Percentiles rank a stretch among this genome's conserved stretches.
Conservation (phyloP, 345 rosid species). For the Eutrema yunnanense region DNA sequence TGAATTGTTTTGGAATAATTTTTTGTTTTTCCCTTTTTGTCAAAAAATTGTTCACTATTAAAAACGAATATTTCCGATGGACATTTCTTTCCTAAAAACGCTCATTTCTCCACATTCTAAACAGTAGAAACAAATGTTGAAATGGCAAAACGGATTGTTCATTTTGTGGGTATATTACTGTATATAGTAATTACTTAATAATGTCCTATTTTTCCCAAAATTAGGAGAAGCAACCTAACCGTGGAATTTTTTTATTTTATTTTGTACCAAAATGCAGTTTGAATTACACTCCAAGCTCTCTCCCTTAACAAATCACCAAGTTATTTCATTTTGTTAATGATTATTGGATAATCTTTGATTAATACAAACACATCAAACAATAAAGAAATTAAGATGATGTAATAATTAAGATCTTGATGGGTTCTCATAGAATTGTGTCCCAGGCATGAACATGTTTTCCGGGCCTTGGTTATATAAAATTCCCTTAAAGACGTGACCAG, state of each 20-base stretch:
- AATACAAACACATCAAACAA: too few species aligned
- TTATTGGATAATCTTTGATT: background rate
- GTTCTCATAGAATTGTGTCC: background rate
- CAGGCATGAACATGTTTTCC: background rate
- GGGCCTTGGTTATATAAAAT: conserved; percentile 77
- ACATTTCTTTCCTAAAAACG: background rate
- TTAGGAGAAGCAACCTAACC: background rate
- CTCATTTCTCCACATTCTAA: background rate
- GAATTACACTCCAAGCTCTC: background rate
- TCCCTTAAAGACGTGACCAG: conserved; percentile 81
- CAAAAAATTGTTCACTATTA: background rate
- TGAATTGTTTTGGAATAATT: background rate
- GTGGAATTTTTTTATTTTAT: background rate
- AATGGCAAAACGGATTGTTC: background rate
- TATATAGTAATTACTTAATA: background rate
- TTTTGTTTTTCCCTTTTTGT: background rate
- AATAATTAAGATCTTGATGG: background rate
- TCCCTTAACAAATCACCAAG: background rate
- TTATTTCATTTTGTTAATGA: background rate
- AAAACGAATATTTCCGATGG: background rate
- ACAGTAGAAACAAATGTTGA: background rate
- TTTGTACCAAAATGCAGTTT: background rate
- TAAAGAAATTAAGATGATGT: background rate
- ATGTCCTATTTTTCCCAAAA: background rate
- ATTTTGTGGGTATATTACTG: background rate